Evolutionary conservation across 169 alveolate genomes (phyloP), one percentile per base, ranked within the genome.

Genomic region (Amoebophrya sp.): DNA sequence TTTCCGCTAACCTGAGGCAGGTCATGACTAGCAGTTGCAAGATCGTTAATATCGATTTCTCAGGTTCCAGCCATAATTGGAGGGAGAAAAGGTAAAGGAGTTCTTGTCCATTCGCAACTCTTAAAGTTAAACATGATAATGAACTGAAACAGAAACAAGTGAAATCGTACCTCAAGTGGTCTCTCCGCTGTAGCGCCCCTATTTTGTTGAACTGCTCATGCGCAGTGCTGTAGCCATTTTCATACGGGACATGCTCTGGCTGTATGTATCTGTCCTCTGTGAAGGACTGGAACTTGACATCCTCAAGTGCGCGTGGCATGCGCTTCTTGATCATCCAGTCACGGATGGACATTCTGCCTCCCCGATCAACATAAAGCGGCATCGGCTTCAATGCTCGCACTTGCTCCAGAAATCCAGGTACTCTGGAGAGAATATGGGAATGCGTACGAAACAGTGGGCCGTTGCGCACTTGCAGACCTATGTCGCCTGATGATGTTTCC

Each of bases 101-200:
- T 47, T 47, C 6, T 47, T 47, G 18, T 47, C 65, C 18, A 47
- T 47, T 47, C 65, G 65, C 65, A 12, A 47, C 65, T 47, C 65
- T 47, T 47, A 6, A 18, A 6, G 65, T 47, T 18, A 12, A 47
- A 47, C 65, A 47, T 47, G 6, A 47, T 47, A 36, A 12, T 65
- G 12, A 65, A 65, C 3, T 65, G n/a, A n/a, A n/a, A n/a, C n/a
- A n/a, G n/a, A n/a, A n/a, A n/a, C n/a, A n/a, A n/a, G n/a, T n/a
- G n/a, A n/a, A n/a, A 65, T 65, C 83, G 83, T 65, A 65, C 83
- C 83, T 1, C 83, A 65, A 26, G 36, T 29, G 83, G 83, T 65
- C 83, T 1, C 33, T 1, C 33, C 83, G 18, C n/a, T 65, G 83
- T 18, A 65, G 1, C 26, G 83, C 83, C 2, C 83, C 83, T 10